Percentiles rank a stretch among this genome's conserved stretches.
Conservation (phyloP, 192 early-diverging fungal species). For the Backusella parvicylindrica region DNA sequence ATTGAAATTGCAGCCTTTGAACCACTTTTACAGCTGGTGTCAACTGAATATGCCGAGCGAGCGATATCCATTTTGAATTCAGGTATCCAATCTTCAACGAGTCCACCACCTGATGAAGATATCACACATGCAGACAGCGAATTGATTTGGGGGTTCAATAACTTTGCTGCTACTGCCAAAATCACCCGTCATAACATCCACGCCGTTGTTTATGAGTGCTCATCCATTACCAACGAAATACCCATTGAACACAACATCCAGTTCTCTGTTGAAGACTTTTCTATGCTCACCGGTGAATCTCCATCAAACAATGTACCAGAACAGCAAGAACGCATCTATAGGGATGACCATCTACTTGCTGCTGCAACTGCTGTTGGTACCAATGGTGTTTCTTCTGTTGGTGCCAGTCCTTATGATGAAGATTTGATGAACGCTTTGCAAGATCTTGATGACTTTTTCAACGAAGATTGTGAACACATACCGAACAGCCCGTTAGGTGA, state of each 20-base stretch:
- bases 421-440: constrained; percentile 40
- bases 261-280: constrained; percentile 35
- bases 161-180: constrained; percentile 16
- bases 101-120: constrained; percentile 6
- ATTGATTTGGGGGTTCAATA: constrained; percentile 30
- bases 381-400: neutral
- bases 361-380: neutral
- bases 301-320: neutral
- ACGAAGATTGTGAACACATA: constrained; percentile 32
- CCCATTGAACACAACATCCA: constrained; percentile 34
- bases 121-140: constrained; percentile 16
- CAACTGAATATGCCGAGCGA: constrained; percentile 57
- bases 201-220: constrained; percentile 41
- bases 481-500: neutral
- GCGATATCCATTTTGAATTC: constrained; percentile 76
- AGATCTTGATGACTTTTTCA: constrained; percentile 45
- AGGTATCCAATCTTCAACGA: constrained; percentile 37
- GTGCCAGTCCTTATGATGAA: constrained; percentile 13
- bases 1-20: constrained; percentile 63
- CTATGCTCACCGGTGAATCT: constrained; percentile 22
- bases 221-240: constrained; percentile 27
- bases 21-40: constrained; percentile 66
- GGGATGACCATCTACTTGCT: neutral
- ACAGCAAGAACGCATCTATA: constrained; percentile 1
- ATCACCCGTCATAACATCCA: constrained; percentile 43